Evolutionary conservation across 1,139 yeast genomes (phyloP).

Genomic region (Suhomyces terraborum): DNA sequence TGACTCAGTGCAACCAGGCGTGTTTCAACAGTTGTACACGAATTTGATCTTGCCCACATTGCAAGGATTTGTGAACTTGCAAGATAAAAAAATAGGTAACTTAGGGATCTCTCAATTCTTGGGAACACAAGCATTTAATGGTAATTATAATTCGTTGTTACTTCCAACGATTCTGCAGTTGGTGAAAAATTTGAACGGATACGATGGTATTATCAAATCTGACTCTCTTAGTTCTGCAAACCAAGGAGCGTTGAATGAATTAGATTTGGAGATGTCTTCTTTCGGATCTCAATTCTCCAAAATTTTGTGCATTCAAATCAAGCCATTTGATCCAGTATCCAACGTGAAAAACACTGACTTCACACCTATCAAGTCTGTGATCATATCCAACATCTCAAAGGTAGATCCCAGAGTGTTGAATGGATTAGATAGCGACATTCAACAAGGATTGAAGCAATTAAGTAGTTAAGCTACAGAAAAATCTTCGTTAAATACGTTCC

Average conservation of each 20-base stretch:
- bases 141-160: conserved; percentile 46
- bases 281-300: conserved; percentile 87
- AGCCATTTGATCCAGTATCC: conserved; percentile 70
- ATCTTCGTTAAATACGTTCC: conserved; percentile 9
- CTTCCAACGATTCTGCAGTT: conserved; percentile 55
- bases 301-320: conserved; percentile 61
- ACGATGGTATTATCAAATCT: conserved; percentile 40
- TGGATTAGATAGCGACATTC: conserved; percentile 21
- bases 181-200: conserved; percentile 44
- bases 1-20: conserved; percentile 63
- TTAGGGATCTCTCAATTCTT: conserved; percentile 70
- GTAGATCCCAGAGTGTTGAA: conserved; percentile 34
- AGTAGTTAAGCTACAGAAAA: conserved; percentile 2
- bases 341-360: conserved; percentile 40
- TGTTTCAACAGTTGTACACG: conserved; percentile 64
- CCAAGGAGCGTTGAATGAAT: conserved; percentile 28
- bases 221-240: conserved; percentile 34
- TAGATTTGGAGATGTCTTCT: conserved; percentile 62
- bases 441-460: conserved; percentile 7
- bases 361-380: conserved; percentile 32
- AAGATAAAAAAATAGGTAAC: conserved; percentile 74
- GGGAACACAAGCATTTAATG: conserved; percentile 22
- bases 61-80: conserved; percentile 61
- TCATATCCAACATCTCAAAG: conserved; percentile 33
- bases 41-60: conserved; percentile 71